These are phyloP conservation scores for Metschnikowia corniflorae DNA, from an alignment of 805 yeast genomes.

Conservation along the genomic window DNA sequence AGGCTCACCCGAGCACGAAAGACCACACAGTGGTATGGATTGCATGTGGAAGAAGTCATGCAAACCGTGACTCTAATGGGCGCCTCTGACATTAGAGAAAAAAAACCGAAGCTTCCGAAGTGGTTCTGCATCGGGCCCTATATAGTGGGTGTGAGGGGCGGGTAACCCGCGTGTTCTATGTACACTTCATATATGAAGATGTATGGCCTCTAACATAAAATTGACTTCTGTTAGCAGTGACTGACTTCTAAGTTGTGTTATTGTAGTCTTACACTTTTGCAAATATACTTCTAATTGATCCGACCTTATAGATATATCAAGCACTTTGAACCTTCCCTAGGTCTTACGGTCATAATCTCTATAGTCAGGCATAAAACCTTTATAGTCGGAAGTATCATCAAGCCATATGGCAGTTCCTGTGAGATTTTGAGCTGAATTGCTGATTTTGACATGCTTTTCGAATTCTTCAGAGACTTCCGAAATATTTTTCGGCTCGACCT, in stretches of 20 bases:
- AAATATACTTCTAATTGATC: too few relatives aligned
- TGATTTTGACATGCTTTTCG: slow-evolving; percentile 56
- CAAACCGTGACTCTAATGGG: slow-evolving; percentile 77
- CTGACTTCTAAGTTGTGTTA: too few relatives aligned
- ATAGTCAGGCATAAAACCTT: slow-evolving; percentile 52
- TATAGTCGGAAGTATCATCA: slow-evolving; percentile 48
- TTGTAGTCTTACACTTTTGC: too few relatives aligned
- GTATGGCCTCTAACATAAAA: too few relatives aligned
- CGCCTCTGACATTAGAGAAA: slow-evolving; percentile 60
- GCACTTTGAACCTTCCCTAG: too few relatives aligned
- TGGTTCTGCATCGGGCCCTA: too few relatives aligned
- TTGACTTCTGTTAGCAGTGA: too few relatives aligned
- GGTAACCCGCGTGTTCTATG: too few relatives aligned
- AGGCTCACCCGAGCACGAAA: slow-evolving; percentile 96
- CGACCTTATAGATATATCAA: too few relatives aligned
- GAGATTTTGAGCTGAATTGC: slow-evolving; percentile 52
- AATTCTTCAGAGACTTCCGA: slow-evolving; percentile 53
- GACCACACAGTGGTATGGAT: slow-evolving; percentile 42
- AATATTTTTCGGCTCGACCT: slow-evolving; percentile 54
- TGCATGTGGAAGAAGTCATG: slow-evolving; percentile 47
- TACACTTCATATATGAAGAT: too few relatives aligned
- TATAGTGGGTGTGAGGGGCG: too few relatives aligned
- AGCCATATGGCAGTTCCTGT: slow-evolving; percentile 59
- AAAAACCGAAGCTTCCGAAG: too few relatives aligned
- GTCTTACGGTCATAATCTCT: slow-evolving; percentile 53